Conservation (phyloP, 2,329 filamentous ascomycete species). For the Westerdykella ornata region DNA sequence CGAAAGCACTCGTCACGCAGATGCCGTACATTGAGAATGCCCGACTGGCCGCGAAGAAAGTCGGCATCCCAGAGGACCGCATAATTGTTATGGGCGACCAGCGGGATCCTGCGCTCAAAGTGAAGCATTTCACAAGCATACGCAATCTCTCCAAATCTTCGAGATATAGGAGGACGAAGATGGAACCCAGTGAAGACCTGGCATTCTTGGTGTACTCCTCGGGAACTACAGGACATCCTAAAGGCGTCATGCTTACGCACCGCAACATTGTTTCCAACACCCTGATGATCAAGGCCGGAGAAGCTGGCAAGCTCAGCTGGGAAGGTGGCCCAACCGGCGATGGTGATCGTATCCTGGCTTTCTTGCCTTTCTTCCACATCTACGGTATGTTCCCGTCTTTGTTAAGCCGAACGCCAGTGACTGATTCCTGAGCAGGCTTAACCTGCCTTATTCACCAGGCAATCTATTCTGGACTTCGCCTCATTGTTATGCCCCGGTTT, state of each 20-base stretch:
- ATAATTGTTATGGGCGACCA: slow-evolving; percentile 71
- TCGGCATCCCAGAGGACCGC: slow-evolving; percentile 62
- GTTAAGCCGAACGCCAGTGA: background rate
- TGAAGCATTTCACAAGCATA: slow-evolving; percentile 68
- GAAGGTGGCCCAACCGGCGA: slow-evolving; percentile 54
- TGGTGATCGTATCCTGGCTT: slow-evolving; percentile 67
- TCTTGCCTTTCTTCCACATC: slow-evolving; percentile 87
- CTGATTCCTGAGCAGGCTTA: slow-evolving; percentile 46
- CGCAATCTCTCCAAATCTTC: slow-evolving; percentile 56
- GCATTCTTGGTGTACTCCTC: slow-evolving; percentile 84
- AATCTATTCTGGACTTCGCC: slow-evolving; percentile 58
- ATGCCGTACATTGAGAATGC: slow-evolving; percentile 58
- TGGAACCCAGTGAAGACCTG: slow-evolving; percentile 64
- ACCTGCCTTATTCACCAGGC: slow-evolving; percentile 65
- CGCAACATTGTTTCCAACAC: slow-evolving; percentile 72
- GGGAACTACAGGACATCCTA: slow-evolving; percentile 84
- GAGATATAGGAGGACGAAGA: slow-evolving; percentile 53
- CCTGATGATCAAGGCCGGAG: slow-evolving; percentile 38
- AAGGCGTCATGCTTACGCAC: slow-evolving; percentile 84
- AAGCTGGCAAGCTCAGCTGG: slow-evolving; percentile 50
- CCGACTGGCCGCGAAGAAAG: slow-evolving; percentile 59
- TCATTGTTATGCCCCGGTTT: slow-evolving; percentile 71
- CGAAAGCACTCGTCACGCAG: slow-evolving; percentile 71
- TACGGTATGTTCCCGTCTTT: slow-evolving; percentile 54
- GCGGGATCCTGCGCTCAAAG: slow-evolving; percentile 50